Evolutionary conservation across 2,329 filamentous ascomycete species (phyloP), one percentile per base, ranked within the genome.

Genomic region (Drechslerella coelobrocha): DNA sequence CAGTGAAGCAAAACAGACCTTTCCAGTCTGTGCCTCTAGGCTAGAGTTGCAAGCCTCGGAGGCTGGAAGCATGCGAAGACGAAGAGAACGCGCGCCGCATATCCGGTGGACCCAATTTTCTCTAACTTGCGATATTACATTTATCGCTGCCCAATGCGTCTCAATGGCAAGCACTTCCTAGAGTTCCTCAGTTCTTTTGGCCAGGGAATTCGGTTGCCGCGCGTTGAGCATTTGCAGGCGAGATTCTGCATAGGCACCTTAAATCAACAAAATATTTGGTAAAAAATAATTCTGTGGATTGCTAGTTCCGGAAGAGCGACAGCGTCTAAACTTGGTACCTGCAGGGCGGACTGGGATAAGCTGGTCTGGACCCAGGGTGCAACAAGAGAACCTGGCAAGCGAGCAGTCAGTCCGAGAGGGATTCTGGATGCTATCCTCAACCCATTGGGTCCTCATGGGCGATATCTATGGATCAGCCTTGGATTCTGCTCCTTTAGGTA

Each of bases 281-380:
- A 6, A 31, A 31, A 31, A 31, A n/a, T 19, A 17, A 8, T 19
- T 45, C 19, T 19, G 4, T 2, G 19, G 21, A 23, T 45, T 23
- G 10, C 19, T 17, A 23, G 19, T 45, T 45, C 62, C 52, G 45
- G 57, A 47, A 68, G 55, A 41, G 39, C 24, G 48, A 23, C 54
- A 51, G 55, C 43, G 50, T 12, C 23, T 34, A 23, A 54, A 54
- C 41, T 47, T 48, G 52, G 66, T 71, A 71, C 66, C 66, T 71
- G 66, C 66, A 71, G 59, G 45, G 23, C 66, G 39, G 24, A 56
- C 59, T 54, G 43, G 59, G 57, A 27, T 47, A 31, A 43, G 52
- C 41, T 39, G 60, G 47, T 63, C 48, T 43, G 23, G 14, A 56
- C 41, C 34, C 29, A 31, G 48, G 31, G 21, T 41, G 56, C 17